Base-by-base conservation (phyloP, 2,329 filamentous ascomycete species). In the Microcyclospora pomicola region DNA sequence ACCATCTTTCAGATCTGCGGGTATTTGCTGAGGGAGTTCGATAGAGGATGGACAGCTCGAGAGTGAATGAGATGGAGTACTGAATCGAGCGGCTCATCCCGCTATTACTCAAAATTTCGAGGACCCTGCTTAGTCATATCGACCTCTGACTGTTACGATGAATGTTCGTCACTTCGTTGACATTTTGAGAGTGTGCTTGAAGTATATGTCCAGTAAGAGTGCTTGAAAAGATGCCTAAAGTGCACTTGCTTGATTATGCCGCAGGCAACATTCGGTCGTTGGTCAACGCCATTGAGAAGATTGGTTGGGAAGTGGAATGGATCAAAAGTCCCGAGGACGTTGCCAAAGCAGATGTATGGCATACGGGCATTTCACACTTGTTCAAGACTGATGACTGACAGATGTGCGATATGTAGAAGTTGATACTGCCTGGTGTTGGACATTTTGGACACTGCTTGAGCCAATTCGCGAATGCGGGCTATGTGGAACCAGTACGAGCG, bases 401-500 rank as follows among this genome's bases (percentile, higher is more conserved):
- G 45, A 42, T 28, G 12, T 4, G 30, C 14, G 14, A 40, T 7
- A 38, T 40, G 40, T 59, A 93, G 80, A 92, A 80, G 73, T 75
- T 98, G 52, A 95, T 98, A 48, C 74, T 98, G 16, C 91, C 91
- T 5, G 91, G 91, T 42, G 91, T 98, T 45, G 91, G 91, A 51
- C 88, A 98, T 69, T 98, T 96, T 54, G 91, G 91, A 43, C 86
- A 98, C 68, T 98, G 91, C 62, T 69, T 96, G 47, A 77, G 76
- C 19, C 86, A 94, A 57, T 77, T 98, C 49, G 69, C 79, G 12
- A 72, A 77, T 31, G 84, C 85, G 29, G 84, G 82, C 46, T 98
- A 87, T 62, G 68, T 88, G 38, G 81, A 84, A 42, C 82, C 86
- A 9, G 80, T 98, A 47, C 75, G 71, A 49, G 70, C 77, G 47